A percentile compares a stretch with the other conserved stretches of the same genome.
phyloP scores from a whole-genome alignment of 495 filamentous ascomycete genomes.

The Trichoderma parareesei region DNA sequence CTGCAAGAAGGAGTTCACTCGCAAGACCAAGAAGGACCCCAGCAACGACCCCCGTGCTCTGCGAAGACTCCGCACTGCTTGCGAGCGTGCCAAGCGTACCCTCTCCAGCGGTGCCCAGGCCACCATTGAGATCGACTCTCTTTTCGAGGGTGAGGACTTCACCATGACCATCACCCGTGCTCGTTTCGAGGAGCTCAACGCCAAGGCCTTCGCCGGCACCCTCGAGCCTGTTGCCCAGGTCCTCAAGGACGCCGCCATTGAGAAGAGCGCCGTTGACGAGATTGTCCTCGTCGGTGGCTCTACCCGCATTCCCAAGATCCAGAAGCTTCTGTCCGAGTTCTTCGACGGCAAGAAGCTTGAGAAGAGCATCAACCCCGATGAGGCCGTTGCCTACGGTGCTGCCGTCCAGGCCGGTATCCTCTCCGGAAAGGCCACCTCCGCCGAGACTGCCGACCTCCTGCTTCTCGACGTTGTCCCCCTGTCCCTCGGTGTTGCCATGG shows the following conservation, averaged over 20 bases:
- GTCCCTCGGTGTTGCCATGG: constrained; percentile 98
- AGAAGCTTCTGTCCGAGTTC: constrained; percentile 97
- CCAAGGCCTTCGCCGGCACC: constrained; percentile 91
- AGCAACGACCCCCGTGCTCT: constrained; percentile 91
- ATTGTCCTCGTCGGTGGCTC: constrained; percentile 98
- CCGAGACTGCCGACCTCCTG: constrained; percentile 90
- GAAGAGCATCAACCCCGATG: constrained; percentile 99
- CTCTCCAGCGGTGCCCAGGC: constrained; percentile 95
- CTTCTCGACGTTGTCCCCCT: constrained; percentile 95
- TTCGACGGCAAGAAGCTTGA: constrained; percentile 99
- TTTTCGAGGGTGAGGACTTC: constrained; percentile 96
- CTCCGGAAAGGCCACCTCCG: constrained; percentile 91
- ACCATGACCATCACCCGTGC: constrained; percentile 99
- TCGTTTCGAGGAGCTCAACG: constrained; percentile 97
- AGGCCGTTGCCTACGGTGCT: constrained; percentile 98
- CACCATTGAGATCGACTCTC: constrained; percentile 97
- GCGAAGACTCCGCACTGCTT: constrained; percentile 93
- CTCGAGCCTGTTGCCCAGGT: constrained; percentile 98
- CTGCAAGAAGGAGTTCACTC: constrained; percentile 89
- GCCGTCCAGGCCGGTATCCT: constrained; percentile 98
- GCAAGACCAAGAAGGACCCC: constrained; percentile 80
- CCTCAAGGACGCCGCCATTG: constrained; percentile 88
- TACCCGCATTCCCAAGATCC: constrained; percentile 97
- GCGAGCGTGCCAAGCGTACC: constrained; percentile 98
- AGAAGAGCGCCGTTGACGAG: constrained; percentile 93